A percentile compares a stretch with the other conserved stretches of the same genome.
phyloP scores from a whole-genome alignment of 176 grass and related monocot species.

The Cenchrus fungigraminus region DNA sequence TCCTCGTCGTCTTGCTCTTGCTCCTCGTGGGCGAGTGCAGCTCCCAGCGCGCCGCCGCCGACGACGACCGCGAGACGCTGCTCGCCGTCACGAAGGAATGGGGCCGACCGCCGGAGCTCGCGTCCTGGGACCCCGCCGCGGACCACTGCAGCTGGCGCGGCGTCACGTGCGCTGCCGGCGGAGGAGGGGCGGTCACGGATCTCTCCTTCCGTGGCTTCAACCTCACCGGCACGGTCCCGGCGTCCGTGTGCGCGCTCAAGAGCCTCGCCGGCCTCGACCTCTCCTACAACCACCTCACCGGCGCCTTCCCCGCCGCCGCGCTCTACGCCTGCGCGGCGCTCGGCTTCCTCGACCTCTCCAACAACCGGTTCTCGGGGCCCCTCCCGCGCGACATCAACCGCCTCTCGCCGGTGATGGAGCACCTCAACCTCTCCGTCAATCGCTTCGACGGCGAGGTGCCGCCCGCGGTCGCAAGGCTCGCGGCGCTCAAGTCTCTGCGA shows the following conservation, averaged over 20 bases:
- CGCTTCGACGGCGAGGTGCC: slow-evolving; percentile 54
- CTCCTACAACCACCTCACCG: slow-evolving; percentile 48
- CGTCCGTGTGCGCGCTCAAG: slow-evolving; percentile 44
- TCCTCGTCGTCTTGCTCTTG: no score
- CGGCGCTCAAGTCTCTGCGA: slow-evolving; percentile 26
- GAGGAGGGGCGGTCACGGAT: background rate
- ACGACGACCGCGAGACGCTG: slow-evolving; percentile 29
- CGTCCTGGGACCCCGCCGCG: slow-evolving; percentile 54
- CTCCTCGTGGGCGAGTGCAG: no score
- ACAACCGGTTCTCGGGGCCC: slow-evolving; percentile 53
- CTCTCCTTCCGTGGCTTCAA: slow-evolving; percentile 2
- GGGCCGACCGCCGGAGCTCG: slow-evolving; percentile 34
- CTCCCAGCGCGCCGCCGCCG: no score
- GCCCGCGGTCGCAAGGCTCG: slow-evolving; percentile 29
- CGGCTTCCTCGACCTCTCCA: slow-evolving; percentile 50
- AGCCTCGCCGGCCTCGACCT: slow-evolving; percentile 63
- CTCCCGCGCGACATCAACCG: slow-evolving; percentile 45
- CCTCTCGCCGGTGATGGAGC: slow-evolving; percentile 36
- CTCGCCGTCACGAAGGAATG: slow-evolving; percentile 41
- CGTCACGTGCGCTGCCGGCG: slow-evolving; percentile 31
- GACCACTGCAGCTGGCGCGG: slow-evolving; percentile 56
- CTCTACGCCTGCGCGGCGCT: slow-evolving; percentile 62
- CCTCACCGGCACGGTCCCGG: slow-evolving; percentile 37
- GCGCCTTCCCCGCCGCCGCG: slow-evolving; percentile 47
- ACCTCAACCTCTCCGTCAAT: slow-evolving; percentile 55